phyloP scores from a whole-genome alignment of 768 basidiomycete genomes.

The Mycena rosella region DNA sequence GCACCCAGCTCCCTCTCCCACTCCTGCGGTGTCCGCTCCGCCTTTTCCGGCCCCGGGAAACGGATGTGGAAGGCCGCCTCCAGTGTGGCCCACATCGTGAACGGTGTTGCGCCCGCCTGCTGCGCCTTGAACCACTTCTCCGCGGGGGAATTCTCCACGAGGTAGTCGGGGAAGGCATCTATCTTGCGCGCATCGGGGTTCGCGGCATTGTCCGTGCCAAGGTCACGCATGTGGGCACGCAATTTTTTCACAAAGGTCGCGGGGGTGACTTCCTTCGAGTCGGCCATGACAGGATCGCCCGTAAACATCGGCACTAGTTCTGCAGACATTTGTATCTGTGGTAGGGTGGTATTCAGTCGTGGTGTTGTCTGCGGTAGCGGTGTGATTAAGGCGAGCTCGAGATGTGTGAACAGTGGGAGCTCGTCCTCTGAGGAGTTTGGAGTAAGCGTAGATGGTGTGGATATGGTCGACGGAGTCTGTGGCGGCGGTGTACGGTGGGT shows the following conservation, averaged over 20 bases:
- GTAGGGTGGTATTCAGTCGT: neutral
- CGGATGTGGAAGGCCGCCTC: conserved; percentile 12
- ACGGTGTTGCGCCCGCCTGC: neutral
- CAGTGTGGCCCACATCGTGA: conserved; percentile 2
- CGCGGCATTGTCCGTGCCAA: neutral
- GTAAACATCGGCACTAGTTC: conserved; percentile 26
- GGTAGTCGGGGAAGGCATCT: conserved; percentile 19
- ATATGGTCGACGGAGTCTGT: neutral
- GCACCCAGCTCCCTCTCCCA: conserved; percentile 29
- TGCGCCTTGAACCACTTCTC: conserved; percentile 15
- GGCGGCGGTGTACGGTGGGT: neutral
- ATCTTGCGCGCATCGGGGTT: neutral
- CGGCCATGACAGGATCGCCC: neutral
- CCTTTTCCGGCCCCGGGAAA: conserved; percentile 17
- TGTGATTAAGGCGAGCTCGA: neutral
- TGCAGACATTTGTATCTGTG: neutral
- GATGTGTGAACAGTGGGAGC: neutral
- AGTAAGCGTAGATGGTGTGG: neutral
- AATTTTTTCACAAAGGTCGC: conserved; percentile 22
- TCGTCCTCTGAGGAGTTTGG: neutral
- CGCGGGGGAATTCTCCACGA: conserved; percentile 17
- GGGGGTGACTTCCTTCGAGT: neutral
- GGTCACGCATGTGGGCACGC: conserved; percentile 25
- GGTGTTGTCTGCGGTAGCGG: neutral
- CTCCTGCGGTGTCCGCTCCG: conserved; percentile 24